A percentile compares a stretch with the other conserved stretches of the same genome.
These are phyloP conservation scores for Fusarium anthophilum DNA, from an alignment of 2,329 filamentous ascomycete species.

Conservation along the genomic window DNA sequence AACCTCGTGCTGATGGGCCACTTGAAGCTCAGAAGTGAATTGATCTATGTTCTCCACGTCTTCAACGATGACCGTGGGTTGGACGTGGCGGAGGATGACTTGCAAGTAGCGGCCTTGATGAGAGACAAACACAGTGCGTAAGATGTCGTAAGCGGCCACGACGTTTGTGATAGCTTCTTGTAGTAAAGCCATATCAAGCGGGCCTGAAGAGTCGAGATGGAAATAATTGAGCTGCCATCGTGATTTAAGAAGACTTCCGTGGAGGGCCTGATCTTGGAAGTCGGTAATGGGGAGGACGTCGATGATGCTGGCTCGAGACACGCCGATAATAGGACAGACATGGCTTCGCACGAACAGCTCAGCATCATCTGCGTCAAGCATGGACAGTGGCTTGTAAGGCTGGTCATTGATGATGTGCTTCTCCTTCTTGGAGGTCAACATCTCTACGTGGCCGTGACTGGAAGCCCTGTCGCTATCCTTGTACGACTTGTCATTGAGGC, in stretches of 20 bases:
- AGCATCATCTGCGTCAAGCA: background rate
- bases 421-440: background rate
- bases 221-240: constrained; percentile 37
- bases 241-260: constrained; percentile 25
- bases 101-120: constrained; percentile 17
- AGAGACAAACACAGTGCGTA: constrained; percentile 30
- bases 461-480: constrained; percentile 15
- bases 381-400: constrained; percentile 9
- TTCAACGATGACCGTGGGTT: constrained; percentile 6
- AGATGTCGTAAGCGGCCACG: constrained; percentile 19
- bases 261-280: constrained; percentile 27
- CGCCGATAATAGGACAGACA: constrained; percentile 26
- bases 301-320: constrained; percentile 35
- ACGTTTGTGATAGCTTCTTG: constrained; percentile 25
- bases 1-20: background rate
- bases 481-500: constrained; percentile 8
- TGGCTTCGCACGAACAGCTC: constrained; percentile 20
- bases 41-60: constrained; percentile 9
- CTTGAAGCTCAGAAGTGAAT: constrained; percentile 8
- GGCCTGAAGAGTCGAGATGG: constrained; percentile 7
- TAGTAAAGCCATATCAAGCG: constrained; percentile 2
- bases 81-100: constrained; percentile 18
- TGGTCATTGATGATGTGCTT: background rate
- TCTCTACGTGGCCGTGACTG: background rate
- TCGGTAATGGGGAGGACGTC: constrained; percentile 37